Evolutionary conservation across 2,329 filamentous ascomycete species (phyloP), one percentile per base, ranked within the genome.

Genomic region (Claviceps sp.): DNA sequence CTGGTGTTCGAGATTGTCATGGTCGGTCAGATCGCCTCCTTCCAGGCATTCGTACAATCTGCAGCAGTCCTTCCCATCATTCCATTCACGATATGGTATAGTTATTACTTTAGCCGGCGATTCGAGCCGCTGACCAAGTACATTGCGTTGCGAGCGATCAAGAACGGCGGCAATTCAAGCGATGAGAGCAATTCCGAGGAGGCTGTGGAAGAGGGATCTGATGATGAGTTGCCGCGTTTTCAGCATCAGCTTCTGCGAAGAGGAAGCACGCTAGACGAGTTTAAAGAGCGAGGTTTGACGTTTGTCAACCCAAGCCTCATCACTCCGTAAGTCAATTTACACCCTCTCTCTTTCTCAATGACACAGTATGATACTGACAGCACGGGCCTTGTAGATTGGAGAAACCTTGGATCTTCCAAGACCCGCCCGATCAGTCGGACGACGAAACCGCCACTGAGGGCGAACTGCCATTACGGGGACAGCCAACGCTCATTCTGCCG

Each of bases 91-190:
- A 72, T 95, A 16, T 97, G 91, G 90, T 95, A 94, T 63, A 85
- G 80, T 57, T 87, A 87, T 66, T 86, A 88, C 58, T 97, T 88
- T 64, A 77, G 79, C 44, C 77, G 78, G 45, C 86, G 85, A 1
- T 98, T 93, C 61, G 86, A 89, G 61, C 91, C 93, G 0, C 70
- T 98, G 54, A 95, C 90, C 67, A 85, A 82, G 59, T 96, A 93
- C 64, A 97, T 98, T 64, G 89, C 94, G 30, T 72, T 98, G 45
- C 79, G 88, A 56, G 95, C 89, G 60, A 88, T 98, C 54, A 79
- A 84, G 57, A 74, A 80, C 26, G 55, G 57, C 0, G 76, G 79
- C 2, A 72, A 77, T 9, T 61, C 62, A 8, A 73, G 77, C 14
- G 62, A 64, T 7, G 60, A 61, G 1, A 65, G 70, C n/a, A 62